phyloP scores from a whole-genome alignment of 305 asterid species.

The Salvia sclarea region DNA sequence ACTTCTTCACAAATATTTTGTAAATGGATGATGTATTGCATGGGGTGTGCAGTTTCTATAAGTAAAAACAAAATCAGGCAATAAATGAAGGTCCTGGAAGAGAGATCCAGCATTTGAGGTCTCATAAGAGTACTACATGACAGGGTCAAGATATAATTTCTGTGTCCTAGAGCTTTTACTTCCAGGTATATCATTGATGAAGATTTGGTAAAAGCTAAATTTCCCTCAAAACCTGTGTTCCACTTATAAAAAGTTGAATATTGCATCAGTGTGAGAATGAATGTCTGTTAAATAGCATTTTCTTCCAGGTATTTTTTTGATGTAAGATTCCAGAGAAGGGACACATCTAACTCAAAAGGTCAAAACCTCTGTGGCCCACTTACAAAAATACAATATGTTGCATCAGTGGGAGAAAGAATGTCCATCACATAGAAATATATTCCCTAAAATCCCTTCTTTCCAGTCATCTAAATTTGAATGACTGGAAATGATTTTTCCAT shows the following conservation, averaged over 20 bases:
- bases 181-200: not conserved
- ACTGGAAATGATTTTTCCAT: not conserved
- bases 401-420: not conserved
- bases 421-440: not conserved
- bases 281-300: conserved; percentile 1
- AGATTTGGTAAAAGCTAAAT: no score
- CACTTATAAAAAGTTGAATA: not conserved
- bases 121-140: not conserved
- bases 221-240: not conserved
- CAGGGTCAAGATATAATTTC: not conserved
- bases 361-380: not conserved
- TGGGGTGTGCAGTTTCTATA: not conserved
- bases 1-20: not conserved
- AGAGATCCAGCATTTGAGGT: not conserved
- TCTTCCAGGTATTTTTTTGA: no score
- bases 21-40: not conserved
- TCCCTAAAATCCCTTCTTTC: conserved; percentile 14
- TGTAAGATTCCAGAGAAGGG: not conserved
- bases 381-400: not conserved
- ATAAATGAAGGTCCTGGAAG: not conserved
- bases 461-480: not conserved
- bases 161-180: not conserved
- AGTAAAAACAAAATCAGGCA: not conserved
- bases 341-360: not conserved
- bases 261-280: not conserved